Evolutionary conservation across 2,329 filamentous ascomycete species (phyloP).

Genomic region (Periconia sp.): DNA sequence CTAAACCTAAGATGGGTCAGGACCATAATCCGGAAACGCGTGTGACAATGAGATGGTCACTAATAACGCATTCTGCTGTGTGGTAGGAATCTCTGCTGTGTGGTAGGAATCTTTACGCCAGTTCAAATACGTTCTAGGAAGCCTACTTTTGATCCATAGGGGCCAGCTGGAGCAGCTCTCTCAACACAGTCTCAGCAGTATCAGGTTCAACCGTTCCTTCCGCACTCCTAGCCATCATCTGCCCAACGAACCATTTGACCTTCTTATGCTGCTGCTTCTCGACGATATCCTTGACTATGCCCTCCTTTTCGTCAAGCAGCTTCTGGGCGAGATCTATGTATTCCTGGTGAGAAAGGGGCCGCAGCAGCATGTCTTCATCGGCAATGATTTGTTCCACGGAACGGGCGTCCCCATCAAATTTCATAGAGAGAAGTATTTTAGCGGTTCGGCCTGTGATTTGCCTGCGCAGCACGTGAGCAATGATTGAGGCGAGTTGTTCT

Average conservation of each 20-base stretch:
- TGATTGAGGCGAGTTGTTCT: slow-evolving; percentile 51
- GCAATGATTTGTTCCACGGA: slow-evolving; percentile 61
- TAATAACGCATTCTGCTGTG: no score
- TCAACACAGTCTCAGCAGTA: slow-evolving; percentile 62
- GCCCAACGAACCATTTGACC: slow-evolving; percentile 70
- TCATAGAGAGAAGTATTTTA: slow-evolving; percentile 63
- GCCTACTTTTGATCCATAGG: slow-evolving; percentile 14
- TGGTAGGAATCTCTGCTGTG: no score
- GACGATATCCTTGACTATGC: slow-evolving; percentile 65
- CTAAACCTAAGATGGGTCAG: neutral
- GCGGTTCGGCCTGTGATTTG: slow-evolving; percentile 62
- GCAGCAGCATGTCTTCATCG: slow-evolving; percentile 61
- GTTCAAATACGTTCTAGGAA: no score
- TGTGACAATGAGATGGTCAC: no score
- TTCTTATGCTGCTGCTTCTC: slow-evolving; percentile 68
- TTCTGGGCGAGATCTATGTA: slow-evolving; percentile 62
- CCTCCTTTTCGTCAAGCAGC: slow-evolving; percentile 61
- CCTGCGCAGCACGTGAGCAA: slow-evolving; percentile 48
- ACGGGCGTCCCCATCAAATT: slow-evolving; percentile 60
- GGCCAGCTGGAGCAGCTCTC: slow-evolving; percentile 50
- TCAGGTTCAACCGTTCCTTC: slow-evolving; percentile 68
- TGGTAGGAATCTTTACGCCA: no score
- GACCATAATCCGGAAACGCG: no score
- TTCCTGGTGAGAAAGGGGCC: slow-evolving; percentile 60
- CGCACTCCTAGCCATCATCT: slow-evolving; percentile 68